Evolutionary conservation across 2,329 filamentous ascomycete genomes (phyloP).

Genomic region (Ceratocystis harringtonii): DNA sequence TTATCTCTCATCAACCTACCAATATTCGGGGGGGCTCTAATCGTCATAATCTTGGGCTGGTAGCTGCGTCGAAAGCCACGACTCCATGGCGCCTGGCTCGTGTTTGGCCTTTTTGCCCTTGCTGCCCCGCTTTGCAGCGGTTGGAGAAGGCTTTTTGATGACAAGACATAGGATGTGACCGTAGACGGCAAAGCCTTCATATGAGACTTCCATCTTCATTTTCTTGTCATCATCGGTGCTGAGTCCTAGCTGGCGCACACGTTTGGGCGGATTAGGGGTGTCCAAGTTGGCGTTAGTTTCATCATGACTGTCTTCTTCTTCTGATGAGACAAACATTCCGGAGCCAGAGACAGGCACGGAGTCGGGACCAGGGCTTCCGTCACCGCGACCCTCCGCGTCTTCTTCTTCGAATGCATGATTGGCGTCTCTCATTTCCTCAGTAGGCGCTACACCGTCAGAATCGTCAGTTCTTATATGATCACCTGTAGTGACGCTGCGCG

Average conservation of each 20-base stretch:
- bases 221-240: constrained; percentile 73
- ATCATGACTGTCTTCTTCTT: constrained; percentile 10
- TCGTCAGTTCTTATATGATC: background rate
- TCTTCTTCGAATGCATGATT: background rate
- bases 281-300: constrained; percentile 22
- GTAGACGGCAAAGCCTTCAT: constrained; percentile 93
- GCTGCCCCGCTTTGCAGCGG: constrained; percentile 21
- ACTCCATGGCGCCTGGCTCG: constrained; percentile 62
- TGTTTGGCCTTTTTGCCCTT: constrained; percentile 28
- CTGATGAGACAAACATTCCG: constrained; percentile 10
- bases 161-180: constrained; percentile 84
- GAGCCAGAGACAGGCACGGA: background rate
- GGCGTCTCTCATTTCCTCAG: background rate
- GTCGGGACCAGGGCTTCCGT: too few species aligned
- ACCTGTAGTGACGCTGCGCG: background rate
- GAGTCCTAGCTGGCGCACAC: constrained; percentile 26
- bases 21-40: background rate
- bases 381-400: background rate
- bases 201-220: constrained; percentile 66
- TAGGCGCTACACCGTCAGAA: background rate
- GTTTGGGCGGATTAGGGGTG: constrained; percentile 27
- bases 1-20: background rate
- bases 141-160: constrained; percentile 55
- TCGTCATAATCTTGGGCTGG: constrained; percentile 23
- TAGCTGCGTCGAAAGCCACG: constrained; percentile 74